Evolutionary conservation across 2,329 filamentous ascomycete genomes (phyloP), one percentile per base, ranked within the genome.

Genomic region (Aphanoascus verrucosus): DNA sequence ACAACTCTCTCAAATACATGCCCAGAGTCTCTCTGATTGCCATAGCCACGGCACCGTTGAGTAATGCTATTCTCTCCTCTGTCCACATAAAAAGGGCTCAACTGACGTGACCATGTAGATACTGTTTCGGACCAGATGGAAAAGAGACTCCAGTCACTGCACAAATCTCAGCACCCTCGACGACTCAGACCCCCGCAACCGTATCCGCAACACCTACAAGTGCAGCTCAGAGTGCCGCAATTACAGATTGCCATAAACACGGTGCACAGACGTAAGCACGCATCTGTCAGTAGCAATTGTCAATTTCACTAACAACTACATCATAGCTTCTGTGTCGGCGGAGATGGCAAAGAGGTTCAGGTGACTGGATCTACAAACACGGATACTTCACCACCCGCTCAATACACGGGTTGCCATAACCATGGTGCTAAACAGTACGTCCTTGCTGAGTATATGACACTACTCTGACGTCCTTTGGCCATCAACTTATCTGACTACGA

Each of bases 361-460:
- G 64, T 72, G 5, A 64, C 65, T 0, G 56, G 62, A 43, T 74
- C 76, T 5, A 70, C 73, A 2, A 84, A 78, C 3, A 74, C 74
- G 15, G 81, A 77, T 1, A 74, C 74, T 44, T 75, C 77, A 47
- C 66, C 81, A 15, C 81, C 83, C 1, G 71, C 81, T 0, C 69
- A 77, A 50, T 86, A 81, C 61, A 85, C 82, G 0, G 79, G 69
- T 52, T 87, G 85, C 62, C 83, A 88, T 64, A 61, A 68, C 0
- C 83, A 87, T 65, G 81, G 72, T 14, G 61, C 65, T 2, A 74
- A 81, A 44, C 74, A 74, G 80, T 85, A 70, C 60, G 50, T 46
- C 31, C 38, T 52, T n/a, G 6, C 12, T 14, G 12, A 23, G 20
- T 6, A 28, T 28, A 28, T 28, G 23, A 28, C 32, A 23, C n/a